Evolutionary conservation across 2,329 filamentous ascomycete genomes (phyloP).

Genomic region (Colletotrichum kahawae): DNA sequence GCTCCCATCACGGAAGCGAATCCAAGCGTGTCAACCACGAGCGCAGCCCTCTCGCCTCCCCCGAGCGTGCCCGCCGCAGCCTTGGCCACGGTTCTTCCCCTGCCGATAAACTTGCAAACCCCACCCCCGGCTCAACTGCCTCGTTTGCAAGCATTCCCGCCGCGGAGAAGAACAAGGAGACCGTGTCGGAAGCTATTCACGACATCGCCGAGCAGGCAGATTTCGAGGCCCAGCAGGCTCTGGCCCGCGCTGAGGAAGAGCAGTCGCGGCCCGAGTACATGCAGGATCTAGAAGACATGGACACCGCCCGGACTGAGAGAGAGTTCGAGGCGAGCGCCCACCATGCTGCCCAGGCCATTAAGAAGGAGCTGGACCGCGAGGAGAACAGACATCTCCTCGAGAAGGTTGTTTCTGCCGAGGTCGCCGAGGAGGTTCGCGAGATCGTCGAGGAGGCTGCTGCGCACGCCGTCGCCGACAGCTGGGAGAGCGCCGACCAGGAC

Average conservation of each 20-base stretch:
- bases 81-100: conserved; percentile 38
- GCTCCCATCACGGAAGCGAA: conserved; percentile 43
- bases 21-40: conserved; percentile 45
- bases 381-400: conserved; percentile 60
- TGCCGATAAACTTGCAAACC: conserved; percentile 20
- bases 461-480: conserved; percentile 76
- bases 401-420: conserved; percentile 52
- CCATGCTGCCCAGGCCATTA: conserved; percentile 51
- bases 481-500: conserved; percentile 86
- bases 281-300: conserved; percentile 54
- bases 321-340: conserved; percentile 58
- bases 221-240: conserved; percentile 66
- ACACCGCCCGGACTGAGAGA: conserved; percentile 55
- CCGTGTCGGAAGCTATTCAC: conserved; percentile 72
- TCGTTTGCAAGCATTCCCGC: conserved; percentile 22
- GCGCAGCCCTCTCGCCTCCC: conserved; percentile 48
- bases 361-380: conserved; percentile 60
- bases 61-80: conserved; percentile 45
- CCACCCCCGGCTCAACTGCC: conserved; percentile 22
- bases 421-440: conserved; percentile 54
- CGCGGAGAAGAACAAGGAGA: conserved; percentile 56
- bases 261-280: conserved; percentile 61
- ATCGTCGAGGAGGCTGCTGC: conserved; percentile 63
- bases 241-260: conserved; percentile 66
- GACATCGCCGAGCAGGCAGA: conserved; percentile 63